Evolutionary conservation across 202 grass and related monocot genomes (phyloP).

Genomic region (Panicum hallii): DNA sequence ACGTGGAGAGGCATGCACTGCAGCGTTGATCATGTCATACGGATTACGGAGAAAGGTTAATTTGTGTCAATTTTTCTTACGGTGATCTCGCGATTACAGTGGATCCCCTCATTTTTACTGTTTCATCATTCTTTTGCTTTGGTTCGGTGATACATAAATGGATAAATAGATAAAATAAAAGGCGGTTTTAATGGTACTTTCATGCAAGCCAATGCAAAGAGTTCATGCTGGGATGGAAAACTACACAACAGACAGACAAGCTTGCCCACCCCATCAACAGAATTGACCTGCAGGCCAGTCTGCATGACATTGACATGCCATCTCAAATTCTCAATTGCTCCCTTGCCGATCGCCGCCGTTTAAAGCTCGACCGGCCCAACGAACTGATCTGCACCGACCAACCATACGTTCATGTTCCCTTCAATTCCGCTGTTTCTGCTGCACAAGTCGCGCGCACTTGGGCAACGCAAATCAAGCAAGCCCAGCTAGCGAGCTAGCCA

Average conservation of each 20-base stretch:
- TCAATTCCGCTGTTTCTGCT: background rate
- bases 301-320: background rate
- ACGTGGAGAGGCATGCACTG: background rate
- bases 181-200: background rate
- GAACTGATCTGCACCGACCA: background rate
- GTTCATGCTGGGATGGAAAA: background rate
- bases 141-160: background rate
- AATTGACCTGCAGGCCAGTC: background rate
- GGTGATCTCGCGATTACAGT: background rate
- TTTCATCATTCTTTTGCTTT: conserved; percentile 7
- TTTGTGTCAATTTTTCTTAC: background rate
- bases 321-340: background rate
- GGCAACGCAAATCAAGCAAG: background rate
- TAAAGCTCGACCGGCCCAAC: background rate
- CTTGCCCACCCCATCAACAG: background rate
- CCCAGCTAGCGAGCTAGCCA: background rate
- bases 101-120: background rate
- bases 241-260: background rate
- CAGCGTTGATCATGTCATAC: background rate
- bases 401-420: conserved; percentile 2
- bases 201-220: background rate
- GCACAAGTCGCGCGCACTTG: background rate
- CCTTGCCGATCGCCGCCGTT: background rate
- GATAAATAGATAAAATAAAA: background rate
- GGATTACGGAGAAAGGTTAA: background rate